Conservation (phyloP, 768 basidiomycete genomes). For the Grammothele lineata region DNA sequence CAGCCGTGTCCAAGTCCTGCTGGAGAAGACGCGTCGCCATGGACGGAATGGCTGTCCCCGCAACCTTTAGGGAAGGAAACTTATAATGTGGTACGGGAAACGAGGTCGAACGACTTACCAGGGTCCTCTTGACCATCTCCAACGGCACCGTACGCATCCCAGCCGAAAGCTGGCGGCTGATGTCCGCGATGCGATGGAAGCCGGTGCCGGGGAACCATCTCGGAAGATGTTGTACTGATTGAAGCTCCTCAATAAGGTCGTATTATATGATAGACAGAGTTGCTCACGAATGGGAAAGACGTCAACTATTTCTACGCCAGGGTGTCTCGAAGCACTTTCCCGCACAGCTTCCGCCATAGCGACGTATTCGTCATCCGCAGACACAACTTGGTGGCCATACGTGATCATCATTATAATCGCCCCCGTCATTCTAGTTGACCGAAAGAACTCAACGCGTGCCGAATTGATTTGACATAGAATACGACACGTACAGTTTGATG, state of each 20-base stretch:
- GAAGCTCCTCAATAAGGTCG: no score
- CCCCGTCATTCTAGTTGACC: not conserved
- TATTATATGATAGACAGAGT: no score
- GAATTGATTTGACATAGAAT: not conserved
- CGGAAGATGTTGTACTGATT: constrained; percentile 7
- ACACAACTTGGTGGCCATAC: constrained; percentile 13
- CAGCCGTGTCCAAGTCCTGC: no score
- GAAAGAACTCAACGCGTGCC: not conserved
- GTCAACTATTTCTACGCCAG: not conserved
- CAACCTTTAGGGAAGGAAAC: not conserved
- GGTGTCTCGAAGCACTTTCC: not conserved
- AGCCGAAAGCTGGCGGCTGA: not conserved
- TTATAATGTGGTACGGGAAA: no score
- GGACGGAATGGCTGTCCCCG: not conserved
- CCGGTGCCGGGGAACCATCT: constrained; percentile 16
- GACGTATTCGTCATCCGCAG: constrained; percentile 12
- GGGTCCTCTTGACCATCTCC: no score
- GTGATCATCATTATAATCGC: constrained; percentile 13
- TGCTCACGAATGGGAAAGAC: no score
- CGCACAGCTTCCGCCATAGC: constrained; percentile 8
- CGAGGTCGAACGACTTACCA: no score
- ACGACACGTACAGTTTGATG: constrained; percentile 2
- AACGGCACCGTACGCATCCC: no score
- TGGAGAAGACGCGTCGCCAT: no score
- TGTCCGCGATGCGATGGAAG: constrained; percentile 8